A percentile compares a stretch with the other conserved stretches of the same genome.
phyloP scores from a whole-genome alignment of 352 stramenopile genomes.

The Aphanomyces euteiches region DNA sequence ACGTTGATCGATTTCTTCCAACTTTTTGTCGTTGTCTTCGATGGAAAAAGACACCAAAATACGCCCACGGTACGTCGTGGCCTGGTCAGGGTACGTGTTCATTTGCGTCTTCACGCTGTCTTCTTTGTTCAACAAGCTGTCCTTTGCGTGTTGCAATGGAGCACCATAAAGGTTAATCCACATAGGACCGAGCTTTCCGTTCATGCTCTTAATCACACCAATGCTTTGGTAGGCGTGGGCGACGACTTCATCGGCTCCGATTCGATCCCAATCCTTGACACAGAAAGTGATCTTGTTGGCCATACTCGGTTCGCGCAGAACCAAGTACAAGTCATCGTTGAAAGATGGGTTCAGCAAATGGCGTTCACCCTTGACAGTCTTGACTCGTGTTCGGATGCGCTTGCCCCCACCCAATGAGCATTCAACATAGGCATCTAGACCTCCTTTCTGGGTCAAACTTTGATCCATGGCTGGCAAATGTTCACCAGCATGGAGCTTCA shows the following conservation, averaged over 20 bases:
- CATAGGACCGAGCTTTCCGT: constrained; percentile 51
- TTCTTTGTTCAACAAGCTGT: constrained; percentile 52
- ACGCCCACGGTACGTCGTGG: constrained; percentile 76
- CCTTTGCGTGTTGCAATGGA: constrained; percentile 51
- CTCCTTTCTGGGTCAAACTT: constrained; percentile 44
- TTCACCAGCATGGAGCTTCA: constrained; percentile 64
- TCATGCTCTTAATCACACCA: constrained; percentile 65
- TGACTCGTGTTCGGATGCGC: constrained; percentile 62
- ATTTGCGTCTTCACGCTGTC: constrained; percentile 72
- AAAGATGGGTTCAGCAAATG: constrained; percentile 66
- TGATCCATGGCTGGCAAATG: constrained; percentile 74
- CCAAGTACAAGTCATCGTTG: constrained; percentile 74
- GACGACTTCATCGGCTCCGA: constrained; percentile 69
- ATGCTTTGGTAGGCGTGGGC: constrained; percentile 66
- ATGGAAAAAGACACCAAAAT: constrained; percentile 74
- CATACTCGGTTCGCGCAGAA: constrained; percentile 75
- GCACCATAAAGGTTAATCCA: constrained; percentile 81
- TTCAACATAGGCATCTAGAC: constrained; percentile 71
- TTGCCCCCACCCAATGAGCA: constrained; percentile 43
- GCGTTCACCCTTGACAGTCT: constrained; percentile 68
- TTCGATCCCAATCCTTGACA: constrained; percentile 76
- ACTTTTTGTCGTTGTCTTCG: constrained; percentile 61
- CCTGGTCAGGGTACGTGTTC: constrained; percentile 79
- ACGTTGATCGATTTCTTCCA: constrained; percentile 83
- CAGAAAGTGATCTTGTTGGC: constrained; percentile 66